Base-by-base conservation (phyloP, 1,284 basidiomycete species). In the Malassezia brasiliensis region DNA sequence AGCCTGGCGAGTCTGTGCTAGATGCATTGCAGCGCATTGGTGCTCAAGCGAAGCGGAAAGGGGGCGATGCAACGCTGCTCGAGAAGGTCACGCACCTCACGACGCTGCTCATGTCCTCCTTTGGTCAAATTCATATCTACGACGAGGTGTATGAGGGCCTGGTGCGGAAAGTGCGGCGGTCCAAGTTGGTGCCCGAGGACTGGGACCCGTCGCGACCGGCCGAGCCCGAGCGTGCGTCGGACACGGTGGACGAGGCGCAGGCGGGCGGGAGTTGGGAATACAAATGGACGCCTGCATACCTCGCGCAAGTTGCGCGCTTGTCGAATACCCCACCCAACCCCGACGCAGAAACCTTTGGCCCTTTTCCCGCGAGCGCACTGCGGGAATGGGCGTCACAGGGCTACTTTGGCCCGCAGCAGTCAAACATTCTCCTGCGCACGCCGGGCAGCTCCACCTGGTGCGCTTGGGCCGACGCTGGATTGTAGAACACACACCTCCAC, bases 11-110 rank as follows among this genome's bases (percentile, higher is more conserved):
- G 77, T 87, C 87, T 0, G 87, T 96, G 1, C 78, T 96, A 22
- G 87, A 89, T 71, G 87, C 90, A 4, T 76, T 98, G 52, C 88
- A 90, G 63, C 82, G 93, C 19, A 77, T 96, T 1, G 93, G 93
- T 10, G 79, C 58, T 12, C 50, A 54, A 8, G 41, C 58, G 1
- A 79, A 85, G 80, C 75, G 67, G 37, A 30, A 31, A 2, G n/a
- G 22, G n/a, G 38, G 42, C 8, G 41, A 40, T 2, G 28, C 51
- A 20, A 5, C 34, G 5, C 30, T 8, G 31, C 39, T 73, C 19
- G 70, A 72, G 15, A 42, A 45, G 1, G 51, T 73, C 34, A 73
- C 72, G 0, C 56, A 67, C 38, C 62, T 73, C 9, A 56, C 65
- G 14, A 67, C 65, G 7, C 55, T 60, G 11, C 60, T 74, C 44